A percentile compares a stretch with the other conserved stretches of the same genome.
These are phyloP conservation scores for Meripilus lineatus DNA, from an alignment of 1,284 basidiomycete genomes.

Conservation along the genomic window DNA sequence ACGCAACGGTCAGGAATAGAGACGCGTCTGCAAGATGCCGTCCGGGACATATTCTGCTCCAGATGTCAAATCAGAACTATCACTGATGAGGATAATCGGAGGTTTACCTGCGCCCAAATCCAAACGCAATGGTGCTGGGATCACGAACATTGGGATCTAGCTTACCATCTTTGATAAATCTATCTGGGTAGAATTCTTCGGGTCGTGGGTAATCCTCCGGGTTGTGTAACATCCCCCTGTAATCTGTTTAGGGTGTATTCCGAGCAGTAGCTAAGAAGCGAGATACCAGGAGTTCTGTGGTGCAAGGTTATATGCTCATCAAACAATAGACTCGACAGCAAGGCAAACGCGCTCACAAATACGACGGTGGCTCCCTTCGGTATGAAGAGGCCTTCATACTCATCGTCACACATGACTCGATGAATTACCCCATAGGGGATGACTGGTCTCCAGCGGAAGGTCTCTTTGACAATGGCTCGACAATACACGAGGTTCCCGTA, in stretches of 20 bases:
- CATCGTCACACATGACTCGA: constrained; percentile 10
- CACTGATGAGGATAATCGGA: background rate
- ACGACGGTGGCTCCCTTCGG: constrained; percentile 15
- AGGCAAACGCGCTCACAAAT: constrained; percentile 1
- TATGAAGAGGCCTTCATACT: constrained; percentile 22
- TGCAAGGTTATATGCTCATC: background rate
- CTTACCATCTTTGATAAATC: constrained; percentile 9
- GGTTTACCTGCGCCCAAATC: constrained; percentile 12
- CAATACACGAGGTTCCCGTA: constrained; percentile 1
- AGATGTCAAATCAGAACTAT: background rate
- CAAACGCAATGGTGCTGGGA: constrained; percentile 16
- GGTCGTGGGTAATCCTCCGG: constrained; percentile 11
- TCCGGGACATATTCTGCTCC: constrained; percentile 7
- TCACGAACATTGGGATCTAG: constrained; percentile 9
- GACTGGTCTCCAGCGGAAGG: background rate
- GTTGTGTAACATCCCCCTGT: constrained; percentile 16
- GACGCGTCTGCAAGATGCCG: constrained; percentile 4
- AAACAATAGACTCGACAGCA: background rate
- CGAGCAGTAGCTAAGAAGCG: background rate
- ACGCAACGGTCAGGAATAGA: constrained; percentile 12
- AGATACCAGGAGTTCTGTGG: constrained; percentile 5
- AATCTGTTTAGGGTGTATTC: background rate
- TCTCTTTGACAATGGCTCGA: constrained; percentile 4
- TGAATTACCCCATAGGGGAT: background rate
- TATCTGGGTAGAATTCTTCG: constrained; percentile 10